phyloP scores from a whole-genome alignment of 1,139 yeast species.

The Hyphopichia khmerensis region DNA sequence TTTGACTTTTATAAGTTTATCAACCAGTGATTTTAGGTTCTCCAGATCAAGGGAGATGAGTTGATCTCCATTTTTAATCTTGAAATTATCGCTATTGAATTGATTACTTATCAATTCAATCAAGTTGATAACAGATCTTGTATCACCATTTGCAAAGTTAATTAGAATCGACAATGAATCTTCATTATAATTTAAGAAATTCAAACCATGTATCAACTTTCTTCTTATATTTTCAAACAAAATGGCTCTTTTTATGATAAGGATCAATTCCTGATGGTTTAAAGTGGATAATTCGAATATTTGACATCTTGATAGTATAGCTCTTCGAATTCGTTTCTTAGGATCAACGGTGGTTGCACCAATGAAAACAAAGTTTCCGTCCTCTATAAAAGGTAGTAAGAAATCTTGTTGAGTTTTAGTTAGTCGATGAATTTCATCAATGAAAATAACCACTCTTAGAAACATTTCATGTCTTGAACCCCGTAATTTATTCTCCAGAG shows the following conservation, averaged over 20 bases:
- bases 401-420: constrained; percentile 42
- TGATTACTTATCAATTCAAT: constrained; percentile 28
- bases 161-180: constrained; percentile 16
- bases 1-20: constrained; percentile 6
- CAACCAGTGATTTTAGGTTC: constrained; percentile 7
- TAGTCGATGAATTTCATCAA: constrained; percentile 47
- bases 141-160: constrained; percentile 27
- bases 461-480: constrained; percentile 8
- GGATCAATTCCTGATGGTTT: constrained; percentile 14
- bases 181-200: constrained; percentile 12
- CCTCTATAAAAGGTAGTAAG: constrained; percentile 39
- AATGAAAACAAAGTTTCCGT: constrained; percentile 39
- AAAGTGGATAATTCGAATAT: constrained; percentile 27
- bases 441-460: constrained; percentile 35
- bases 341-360: constrained; percentile 47
- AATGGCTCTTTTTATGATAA: constrained; percentile 26
- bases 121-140: constrained; percentile 31
- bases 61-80: background rate
- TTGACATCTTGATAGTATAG: constrained; percentile 44
- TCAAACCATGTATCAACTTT: constrained; percentile 10
- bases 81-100: constrained; percentile 4
- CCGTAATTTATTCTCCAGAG: constrained; percentile 23
- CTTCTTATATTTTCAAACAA: constrained; percentile 28
- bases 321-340: constrained; percentile 30
- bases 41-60: background rate